Evolutionary conservation across 768 basidiomycete species (phyloP).

Genomic region (Cytidiella melzeri): DNA sequence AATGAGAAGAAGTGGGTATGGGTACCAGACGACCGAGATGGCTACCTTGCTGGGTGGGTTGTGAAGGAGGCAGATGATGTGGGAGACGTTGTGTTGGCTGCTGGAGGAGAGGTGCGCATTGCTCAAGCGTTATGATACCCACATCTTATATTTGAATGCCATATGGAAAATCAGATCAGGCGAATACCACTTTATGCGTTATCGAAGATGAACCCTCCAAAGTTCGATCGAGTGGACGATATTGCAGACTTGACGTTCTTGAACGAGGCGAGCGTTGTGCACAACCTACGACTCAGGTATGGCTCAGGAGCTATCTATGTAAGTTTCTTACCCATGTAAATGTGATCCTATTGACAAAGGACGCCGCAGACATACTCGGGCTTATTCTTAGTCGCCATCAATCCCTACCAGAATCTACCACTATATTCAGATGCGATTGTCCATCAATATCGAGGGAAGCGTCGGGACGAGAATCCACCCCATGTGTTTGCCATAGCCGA

Average conservation of each 20-base stretch:
- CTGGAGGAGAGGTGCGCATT: slow-evolving; percentile 67
- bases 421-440: slow-evolving; percentile 87
- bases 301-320: slow-evolving; percentile 91
- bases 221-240: slow-evolving; percentile 96
- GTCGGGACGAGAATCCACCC: slow-evolving; percentile 88
- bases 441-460: slow-evolving; percentile 84
- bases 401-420: slow-evolving; percentile 90
- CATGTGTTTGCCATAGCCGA: slow-evolving; percentile 98
- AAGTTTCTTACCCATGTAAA: slow-evolving; percentile 27
- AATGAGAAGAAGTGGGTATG: slow-evolving; percentile 99
- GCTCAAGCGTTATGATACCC: slow-evolving; percentile 1
- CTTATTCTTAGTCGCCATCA: slow-evolving; percentile 96
- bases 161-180: slow-evolving; percentile 39
- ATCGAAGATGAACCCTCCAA: slow-evolving; percentile 97
- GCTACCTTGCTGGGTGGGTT: slow-evolving; percentile 94
- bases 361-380: slow-evolving; percentile 84
- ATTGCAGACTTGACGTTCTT: slow-evolving; percentile 97
- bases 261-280: slow-evolving; percentile 98
- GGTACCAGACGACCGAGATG: slow-evolving; percentile 89
- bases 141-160: slow-evolving; percentile 22
- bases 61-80: slow-evolving; percentile 78
- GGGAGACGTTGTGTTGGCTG: slow-evolving; percentile 80
- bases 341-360: background rate
- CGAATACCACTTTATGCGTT: slow-evolving; percentile 72
- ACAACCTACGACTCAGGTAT: slow-evolving; percentile 90